Evolutionary conservation across 108 stramenopile genomes (phyloP), one percentile per base, ranked within the genome.

Genomic region (Cafeteria roenbergensis): DNA sequence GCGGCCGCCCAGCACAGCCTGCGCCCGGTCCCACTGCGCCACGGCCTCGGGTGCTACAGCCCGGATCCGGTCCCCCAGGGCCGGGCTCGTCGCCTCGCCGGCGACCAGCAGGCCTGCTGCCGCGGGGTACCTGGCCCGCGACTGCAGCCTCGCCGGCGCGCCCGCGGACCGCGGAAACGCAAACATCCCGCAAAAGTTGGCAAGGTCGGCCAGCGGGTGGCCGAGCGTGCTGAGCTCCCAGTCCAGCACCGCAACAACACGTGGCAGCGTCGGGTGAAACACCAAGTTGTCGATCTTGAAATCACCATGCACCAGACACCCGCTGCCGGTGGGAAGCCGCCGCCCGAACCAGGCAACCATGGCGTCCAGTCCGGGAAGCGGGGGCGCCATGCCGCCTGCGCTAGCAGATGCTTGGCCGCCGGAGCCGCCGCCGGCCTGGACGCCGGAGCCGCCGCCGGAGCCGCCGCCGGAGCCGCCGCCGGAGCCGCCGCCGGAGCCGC

Each of bases 151-250:
- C 55, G n/a, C 64, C 68, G 60, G 62, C 56, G 57, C 28, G 30
- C n/a, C 51, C 33, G 17, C 12, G 42, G 12, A 12, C 42, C 42
- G 42, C 2, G 87, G 78, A 76, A 89, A 84, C 55, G 78, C 80
- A 59, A 88, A 90, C 80, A 88, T 83, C 84, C 91, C 84, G 66
- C 79, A 80, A 30, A 94, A 76, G 76, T 91, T 94, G 3, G 93
- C 95, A 35, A 94, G 56, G 73, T 97, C 95, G 38, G 90, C 89
- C 27, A 84, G 76, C 0, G 85, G 75, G 77, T 97, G 88, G 20
- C 95, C 93, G 29, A 94, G 74, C 12, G 93, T 94, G 54, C 76
- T 79, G 29, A 97, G 77, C 67, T 97, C 95, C 95, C 95, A 97
- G 75, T 97, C 95, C 32, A 97, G 70, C 3, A 97, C 86, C 1